Evolutionary conservation across 192 early-diverging fungal species (phyloP).

Genomic region (Umbelopsis ramanniana): DNA sequence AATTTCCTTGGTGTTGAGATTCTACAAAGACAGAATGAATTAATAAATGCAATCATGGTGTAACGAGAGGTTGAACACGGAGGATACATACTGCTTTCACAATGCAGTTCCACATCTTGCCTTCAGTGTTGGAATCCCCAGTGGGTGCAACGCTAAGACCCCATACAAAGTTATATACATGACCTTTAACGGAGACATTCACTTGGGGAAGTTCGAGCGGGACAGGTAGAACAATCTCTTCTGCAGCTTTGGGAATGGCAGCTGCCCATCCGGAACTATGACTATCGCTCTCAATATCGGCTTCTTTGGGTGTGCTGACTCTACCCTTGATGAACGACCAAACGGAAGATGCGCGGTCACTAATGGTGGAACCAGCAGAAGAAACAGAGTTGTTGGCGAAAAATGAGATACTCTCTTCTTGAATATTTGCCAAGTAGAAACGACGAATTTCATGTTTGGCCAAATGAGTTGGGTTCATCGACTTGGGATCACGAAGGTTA

Average conservation of each 20-base stretch:
- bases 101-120: slow-evolving; percentile 48
- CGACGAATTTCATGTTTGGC: slow-evolving; percentile 61
- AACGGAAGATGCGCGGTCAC: slow-evolving; percentile 21
- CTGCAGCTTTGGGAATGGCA: slow-evolving; percentile 33
- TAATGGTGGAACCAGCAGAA: slow-evolving; percentile 27
- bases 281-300: slow-evolving; percentile 18
- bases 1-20: slow-evolving; percentile 40
- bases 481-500: slow-evolving; percentile 52
- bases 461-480: slow-evolving; percentile 44
- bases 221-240: slow-evolving; percentile 18
- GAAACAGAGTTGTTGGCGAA: slow-evolving; percentile 42
- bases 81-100: slow-evolving; percentile 48
- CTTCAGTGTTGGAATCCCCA: slow-evolving; percentile 18
- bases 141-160: slow-evolving; percentile 33
- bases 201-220: slow-evolving; percentile 47
- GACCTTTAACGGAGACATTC: slow-evolving; percentile 36
- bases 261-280: slow-evolving; percentile 25
- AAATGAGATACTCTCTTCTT: slow-evolving; percentile 55
- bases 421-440: slow-evolving; percentile 62
- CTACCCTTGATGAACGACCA: slow-evolving; percentile 19
- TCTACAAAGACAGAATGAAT: slow-evolving; percentile 24
- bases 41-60: background rate
- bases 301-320: background rate
- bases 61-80: background rate
- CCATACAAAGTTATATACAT: slow-evolving; percentile 44